Conservation (phyloP, 768 basidiomycete genomes). For the Royoungia palumana region DNA sequence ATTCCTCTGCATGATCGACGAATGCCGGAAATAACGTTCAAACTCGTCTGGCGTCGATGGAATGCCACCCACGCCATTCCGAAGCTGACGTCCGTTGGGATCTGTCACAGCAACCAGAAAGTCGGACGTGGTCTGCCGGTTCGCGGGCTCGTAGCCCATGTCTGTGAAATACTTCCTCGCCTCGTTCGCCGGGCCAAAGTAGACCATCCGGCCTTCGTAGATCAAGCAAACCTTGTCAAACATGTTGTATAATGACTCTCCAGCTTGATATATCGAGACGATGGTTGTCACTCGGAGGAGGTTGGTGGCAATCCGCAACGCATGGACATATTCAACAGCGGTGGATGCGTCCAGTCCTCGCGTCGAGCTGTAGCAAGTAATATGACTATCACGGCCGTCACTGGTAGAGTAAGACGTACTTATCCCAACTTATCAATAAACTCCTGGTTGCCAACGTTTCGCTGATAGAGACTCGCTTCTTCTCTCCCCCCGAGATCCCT, state of each 20-base stretch:
- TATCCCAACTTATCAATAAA: conserved; percentile 77
- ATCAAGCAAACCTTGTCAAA: conserved; percentile 74
- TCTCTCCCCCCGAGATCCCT: conserved; percentile 74
- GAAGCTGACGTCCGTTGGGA: conserved; percentile 54
- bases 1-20: conserved; percentile 41
- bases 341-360: conserved; percentile 67
- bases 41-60: conserved; percentile 56
- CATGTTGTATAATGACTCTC: conserved; percentile 59
- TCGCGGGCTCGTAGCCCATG: conserved; percentile 52
- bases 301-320: conserved; percentile 66
- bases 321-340: conserved; percentile 70
- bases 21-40: conserved; percentile 44
- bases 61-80: conserved; percentile 26
- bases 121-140: conserved; percentile 62
- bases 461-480: conserved; percentile 77
- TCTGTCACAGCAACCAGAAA: conserved; percentile 63
- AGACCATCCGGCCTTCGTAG: conserved; percentile 56
- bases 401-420: conserved; percentile 32
- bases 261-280: conserved; percentile 84
- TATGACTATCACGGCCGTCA: conserved; percentile 44
- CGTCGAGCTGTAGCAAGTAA: conserved; percentile 48
- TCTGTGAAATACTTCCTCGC: conserved; percentile 59
- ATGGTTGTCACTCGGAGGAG: conserved; percentile 53
- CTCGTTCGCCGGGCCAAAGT: conserved; percentile 52
- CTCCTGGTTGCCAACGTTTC: conserved; percentile 72